Percentiles rank a stretch among this genome's conserved stretches.
These are phyloP conservation scores for Taphrina communis DNA, from an alignment of 1,139 yeast species.

Conservation along the genomic window DNA sequence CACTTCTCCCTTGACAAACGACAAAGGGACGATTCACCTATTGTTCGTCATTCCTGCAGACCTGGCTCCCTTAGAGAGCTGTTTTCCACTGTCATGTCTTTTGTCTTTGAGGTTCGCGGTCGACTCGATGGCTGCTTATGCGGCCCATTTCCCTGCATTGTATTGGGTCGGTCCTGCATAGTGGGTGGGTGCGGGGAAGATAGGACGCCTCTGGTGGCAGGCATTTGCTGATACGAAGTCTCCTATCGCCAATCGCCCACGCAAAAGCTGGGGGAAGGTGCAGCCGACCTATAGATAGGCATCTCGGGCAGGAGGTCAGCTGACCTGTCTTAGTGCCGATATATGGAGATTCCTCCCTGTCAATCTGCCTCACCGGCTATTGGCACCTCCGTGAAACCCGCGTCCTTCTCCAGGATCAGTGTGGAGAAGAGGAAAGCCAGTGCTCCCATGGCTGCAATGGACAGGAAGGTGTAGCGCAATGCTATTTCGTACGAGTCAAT, in stretches of 20 bases:
- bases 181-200: background rate
- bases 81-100: no score
- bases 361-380: no score
- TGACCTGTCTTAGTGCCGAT: constrained; percentile 6
- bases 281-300: constrained; percentile 6
- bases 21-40: no score
- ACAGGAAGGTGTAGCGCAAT: constrained; percentile 18
- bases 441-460: constrained; percentile 34
- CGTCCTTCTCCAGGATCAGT: constrained; percentile 20
- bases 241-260: background rate
- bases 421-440: constrained; percentile 22
- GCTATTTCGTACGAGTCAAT: constrained; percentile 32
- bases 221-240: background rate
- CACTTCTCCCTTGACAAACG: no score
- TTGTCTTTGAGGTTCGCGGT: no score
- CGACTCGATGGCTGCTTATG: no score
- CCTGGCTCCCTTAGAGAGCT: no score
- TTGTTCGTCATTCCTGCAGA: no score
- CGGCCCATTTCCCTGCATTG: no score
- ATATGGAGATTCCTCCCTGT: no score
- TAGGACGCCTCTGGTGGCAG: background rate
- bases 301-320: constrained; percentile 1
- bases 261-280: background rate
- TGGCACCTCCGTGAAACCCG: constrained; percentile 6
- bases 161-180: no score